phyloP scores from a whole-genome alignment of 768 basidiomycete genomes.

The Pulveroboletus sp. region DNA sequence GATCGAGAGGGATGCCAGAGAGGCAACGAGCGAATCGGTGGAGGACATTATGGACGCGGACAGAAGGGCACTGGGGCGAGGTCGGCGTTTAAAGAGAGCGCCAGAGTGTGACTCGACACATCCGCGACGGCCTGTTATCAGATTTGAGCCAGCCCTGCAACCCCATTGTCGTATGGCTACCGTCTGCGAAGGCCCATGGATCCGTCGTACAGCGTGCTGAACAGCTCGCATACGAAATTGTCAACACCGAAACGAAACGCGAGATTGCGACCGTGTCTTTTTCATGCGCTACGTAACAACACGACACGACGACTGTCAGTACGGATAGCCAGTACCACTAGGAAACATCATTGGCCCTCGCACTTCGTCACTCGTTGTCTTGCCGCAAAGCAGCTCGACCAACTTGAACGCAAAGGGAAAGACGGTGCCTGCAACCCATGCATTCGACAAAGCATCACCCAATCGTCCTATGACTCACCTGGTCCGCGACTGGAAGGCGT shows the following conservation, averaged over 20 bases:
- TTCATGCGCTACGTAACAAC: conserved; percentile 16
- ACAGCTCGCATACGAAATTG: conserved; percentile 25
- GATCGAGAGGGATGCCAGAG: conserved; percentile 53
- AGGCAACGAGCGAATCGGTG: conserved; percentile 31
- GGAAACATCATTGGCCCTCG: conserved; percentile 71
- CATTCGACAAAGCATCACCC: background rate
- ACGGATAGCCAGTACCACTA: conserved; percentile 40
- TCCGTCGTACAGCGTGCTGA: conserved; percentile 24
- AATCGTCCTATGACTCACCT: conserved; percentile 36
- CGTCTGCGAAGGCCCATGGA: conserved; percentile 18
- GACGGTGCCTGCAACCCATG: conserved; percentile 48
- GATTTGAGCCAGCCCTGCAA: conserved; percentile 12
- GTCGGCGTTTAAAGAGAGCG: conserved; percentile 14
- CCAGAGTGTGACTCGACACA: conserved; percentile 24
- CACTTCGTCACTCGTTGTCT: conserved; percentile 56
- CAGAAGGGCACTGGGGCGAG: background rate
- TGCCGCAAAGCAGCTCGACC: conserved; percentile 64
- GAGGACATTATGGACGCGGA: conserved; percentile 32
- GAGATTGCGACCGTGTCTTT: conserved; percentile 11
- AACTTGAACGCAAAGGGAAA: conserved; percentile 79
- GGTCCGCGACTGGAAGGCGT: conserved; percentile 57
- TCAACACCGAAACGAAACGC: conserved; percentile 10
- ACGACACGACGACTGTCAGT: background rate
- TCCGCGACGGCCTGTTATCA: conserved; percentile 15
- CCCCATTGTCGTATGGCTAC: conserved; percentile 10